A percentile compares a stretch with the other conserved stretches of the same genome.
These are phyloP conservation scores for Pythium phragmiticola DNA, from an alignment of 352 stramenopile genomes.

Conservation along the genomic window DNA sequence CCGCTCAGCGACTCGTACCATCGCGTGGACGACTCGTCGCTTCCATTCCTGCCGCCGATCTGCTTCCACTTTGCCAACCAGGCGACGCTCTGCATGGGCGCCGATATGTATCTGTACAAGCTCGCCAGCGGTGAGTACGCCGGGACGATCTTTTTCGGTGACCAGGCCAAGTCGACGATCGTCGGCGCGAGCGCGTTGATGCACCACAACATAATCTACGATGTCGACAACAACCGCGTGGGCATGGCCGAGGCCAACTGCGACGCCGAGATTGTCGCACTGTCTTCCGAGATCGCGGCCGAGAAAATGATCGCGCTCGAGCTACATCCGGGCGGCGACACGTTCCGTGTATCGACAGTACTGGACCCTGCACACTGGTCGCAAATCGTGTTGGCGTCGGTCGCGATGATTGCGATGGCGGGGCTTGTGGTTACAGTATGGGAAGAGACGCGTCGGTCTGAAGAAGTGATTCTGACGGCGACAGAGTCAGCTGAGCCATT, in stretches of 20 bases:
- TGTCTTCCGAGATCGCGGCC: constrained; percentile 8
- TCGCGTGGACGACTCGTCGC: constrained; percentile 19
- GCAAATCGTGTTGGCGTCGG: constrained; percentile 40
- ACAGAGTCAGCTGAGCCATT: neutral
- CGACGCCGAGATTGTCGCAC: constrained; percentile 17
- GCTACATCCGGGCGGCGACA: constrained; percentile 57
- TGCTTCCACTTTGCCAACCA: constrained; percentile 73
- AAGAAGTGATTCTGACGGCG: too few species aligned
- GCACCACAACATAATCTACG: constrained; percentile 80
- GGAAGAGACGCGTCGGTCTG: constrained; percentile 27
- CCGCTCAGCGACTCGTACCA: constrained; percentile 53
- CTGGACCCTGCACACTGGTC: constrained; percentile 26
- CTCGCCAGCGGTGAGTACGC: constrained; percentile 39
- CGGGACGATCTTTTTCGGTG: constrained; percentile 68
- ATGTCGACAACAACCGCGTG: constrained; percentile 68
- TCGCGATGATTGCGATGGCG: constrained; percentile 41
- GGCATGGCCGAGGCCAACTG: constrained; percentile 62
- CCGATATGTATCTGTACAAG: constrained; percentile 52
- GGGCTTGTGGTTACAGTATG: constrained; percentile 59
- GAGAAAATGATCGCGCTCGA: constrained; percentile 46
- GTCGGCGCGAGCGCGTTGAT: constrained; percentile 63
- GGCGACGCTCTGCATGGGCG: constrained; percentile 50
- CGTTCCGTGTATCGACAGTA: constrained; percentile 41
- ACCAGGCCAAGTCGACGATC: constrained; percentile 65
- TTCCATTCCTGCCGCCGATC: constrained; percentile 46